Conservation (phyloP, 177 flowering plant species). For the Telopea speciosissima region DNA sequence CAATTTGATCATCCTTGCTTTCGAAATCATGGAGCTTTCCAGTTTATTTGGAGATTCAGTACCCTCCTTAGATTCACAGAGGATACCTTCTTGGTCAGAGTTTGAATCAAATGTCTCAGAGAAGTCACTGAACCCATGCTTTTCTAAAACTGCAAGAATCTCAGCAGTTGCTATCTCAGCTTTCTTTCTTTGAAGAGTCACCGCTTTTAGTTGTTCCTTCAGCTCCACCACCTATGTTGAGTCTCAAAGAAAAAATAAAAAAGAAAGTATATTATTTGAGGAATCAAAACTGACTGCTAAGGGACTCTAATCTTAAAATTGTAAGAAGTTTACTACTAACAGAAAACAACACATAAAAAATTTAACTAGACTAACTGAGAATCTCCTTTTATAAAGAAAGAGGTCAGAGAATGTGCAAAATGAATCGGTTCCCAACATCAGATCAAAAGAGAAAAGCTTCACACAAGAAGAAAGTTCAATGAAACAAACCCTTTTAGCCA, state of each 20-base stretch:
- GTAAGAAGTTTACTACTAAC: not conserved
- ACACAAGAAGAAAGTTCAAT: too few relatives aligned
- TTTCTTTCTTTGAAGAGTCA: constrained; percentile 61
- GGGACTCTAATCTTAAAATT: not conserved
- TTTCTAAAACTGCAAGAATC: constrained; percentile 70
- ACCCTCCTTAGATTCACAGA: constrained; percentile 27
- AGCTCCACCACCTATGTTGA: constrained; percentile 56
- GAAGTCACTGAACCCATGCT: constrained; percentile 47
- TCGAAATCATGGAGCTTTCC: constrained; percentile 25
- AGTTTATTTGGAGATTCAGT: constrained; percentile 23
- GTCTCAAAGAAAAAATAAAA: constrained; percentile 7
- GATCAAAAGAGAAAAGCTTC: too few relatives aligned
- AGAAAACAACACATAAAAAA: not conserved
- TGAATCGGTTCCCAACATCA: too few relatives aligned
- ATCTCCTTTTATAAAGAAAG: not conserved
- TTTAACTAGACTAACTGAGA: too few relatives aligned
- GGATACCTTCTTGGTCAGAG: constrained; percentile 48
- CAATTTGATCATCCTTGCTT: constrained; percentile 16
- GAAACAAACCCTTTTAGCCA: too few relatives aligned
- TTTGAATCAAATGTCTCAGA: constrained; percentile 50
- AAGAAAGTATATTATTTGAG: not conserved
- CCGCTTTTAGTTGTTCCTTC: constrained; percentile 71
- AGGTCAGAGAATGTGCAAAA: not conserved
- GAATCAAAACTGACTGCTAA: not conserved
- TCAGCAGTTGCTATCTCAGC: constrained; percentile 78